phyloP scores from a whole-genome alignment of 225 moss, liverwort and hornwort species.

The Pseudoscleropodium purum region DNA sequence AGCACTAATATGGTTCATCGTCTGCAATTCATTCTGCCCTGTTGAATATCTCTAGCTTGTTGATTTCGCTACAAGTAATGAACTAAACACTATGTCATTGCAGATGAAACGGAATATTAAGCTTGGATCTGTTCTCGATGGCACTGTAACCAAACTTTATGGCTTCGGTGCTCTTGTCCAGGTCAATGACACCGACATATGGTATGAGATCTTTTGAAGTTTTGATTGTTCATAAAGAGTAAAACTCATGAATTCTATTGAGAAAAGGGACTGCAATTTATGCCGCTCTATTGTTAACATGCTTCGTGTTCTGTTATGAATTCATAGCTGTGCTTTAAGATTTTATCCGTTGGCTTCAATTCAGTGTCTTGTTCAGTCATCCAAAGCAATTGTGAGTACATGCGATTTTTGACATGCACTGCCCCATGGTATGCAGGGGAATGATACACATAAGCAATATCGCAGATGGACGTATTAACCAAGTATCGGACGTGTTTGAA shows the following conservation, averaged over 20 bases:
- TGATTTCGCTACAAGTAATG: neutral
- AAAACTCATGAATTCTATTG: neutral
- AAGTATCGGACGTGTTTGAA: constrained; percentile 45
- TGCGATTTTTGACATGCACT: neutral
- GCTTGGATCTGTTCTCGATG: constrained; percentile 22
- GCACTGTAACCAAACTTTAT: constrained; percentile 23
- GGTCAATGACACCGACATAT: constrained; percentile 24
- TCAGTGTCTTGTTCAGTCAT: neutral
- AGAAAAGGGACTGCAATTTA: neutral
- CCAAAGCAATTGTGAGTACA: neutral
- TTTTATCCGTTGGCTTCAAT: neutral
- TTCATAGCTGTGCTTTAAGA: neutral
- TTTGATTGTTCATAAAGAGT: neutral
- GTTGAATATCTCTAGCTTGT: neutral
- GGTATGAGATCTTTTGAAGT: constrained; percentile 9
- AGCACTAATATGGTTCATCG: neutral
- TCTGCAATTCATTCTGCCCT: neutral
- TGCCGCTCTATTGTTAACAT: neutral
- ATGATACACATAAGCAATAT: constrained; percentile 43
- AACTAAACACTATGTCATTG: neutral
- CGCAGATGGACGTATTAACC: constrained; percentile 21
- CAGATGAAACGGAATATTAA: constrained; percentile 27
- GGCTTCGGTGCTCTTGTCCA: constrained; percentile 33
- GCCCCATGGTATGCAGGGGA: constrained; percentile 21
- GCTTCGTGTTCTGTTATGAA: neutral